Evolutionary conservation across 2,329 filamentous ascomycete genomes (phyloP).

Genomic region (Rutstroemia sp.): DNA sequence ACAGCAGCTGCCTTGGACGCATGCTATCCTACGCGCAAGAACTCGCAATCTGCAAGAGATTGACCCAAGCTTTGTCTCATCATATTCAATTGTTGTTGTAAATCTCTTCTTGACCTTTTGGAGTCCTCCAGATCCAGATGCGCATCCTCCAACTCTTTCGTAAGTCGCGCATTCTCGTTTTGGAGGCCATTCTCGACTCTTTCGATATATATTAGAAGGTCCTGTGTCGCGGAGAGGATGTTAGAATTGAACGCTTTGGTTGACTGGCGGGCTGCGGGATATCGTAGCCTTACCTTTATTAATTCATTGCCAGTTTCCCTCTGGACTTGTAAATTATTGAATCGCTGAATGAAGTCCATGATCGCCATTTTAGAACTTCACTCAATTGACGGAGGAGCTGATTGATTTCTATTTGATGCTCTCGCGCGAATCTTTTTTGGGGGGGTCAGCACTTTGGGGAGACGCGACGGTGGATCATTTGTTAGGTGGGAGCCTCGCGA

Average conservation of each 20-base stretch:
- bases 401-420: not conserved
- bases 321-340: conserved; percentile 36
- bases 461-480: conserved; percentile 2
- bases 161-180: conserved; percentile 38
- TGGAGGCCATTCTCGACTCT: conserved; percentile 36
- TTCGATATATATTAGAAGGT: conserved; percentile 41
- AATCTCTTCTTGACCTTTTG: conserved; percentile 40
- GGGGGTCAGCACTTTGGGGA: not conserved
- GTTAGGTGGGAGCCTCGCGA: not conserved
- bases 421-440: not conserved
- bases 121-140: conserved; percentile 45
- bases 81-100: conserved; percentile 41
- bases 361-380: conserved; percentile 18
- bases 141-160: conserved; percentile 35
- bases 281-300: conserved; percentile 37
- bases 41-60: conserved; percentile 34
- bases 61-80: conserved; percentile 32
- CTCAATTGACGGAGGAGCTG: not conserved
- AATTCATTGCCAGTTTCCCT: conserved; percentile 37
- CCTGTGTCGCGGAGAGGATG: conserved; percentile 30
- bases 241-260: not conserved
- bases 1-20: not conserved
- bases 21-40: conserved; percentile 38
- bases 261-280: conserved; percentile 1
- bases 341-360: conserved; percentile 42